Evolutionary conservation across 2,329 filamentous ascomycete genomes (phyloP).

Genomic region (Epicoccum nigrum): DNA sequence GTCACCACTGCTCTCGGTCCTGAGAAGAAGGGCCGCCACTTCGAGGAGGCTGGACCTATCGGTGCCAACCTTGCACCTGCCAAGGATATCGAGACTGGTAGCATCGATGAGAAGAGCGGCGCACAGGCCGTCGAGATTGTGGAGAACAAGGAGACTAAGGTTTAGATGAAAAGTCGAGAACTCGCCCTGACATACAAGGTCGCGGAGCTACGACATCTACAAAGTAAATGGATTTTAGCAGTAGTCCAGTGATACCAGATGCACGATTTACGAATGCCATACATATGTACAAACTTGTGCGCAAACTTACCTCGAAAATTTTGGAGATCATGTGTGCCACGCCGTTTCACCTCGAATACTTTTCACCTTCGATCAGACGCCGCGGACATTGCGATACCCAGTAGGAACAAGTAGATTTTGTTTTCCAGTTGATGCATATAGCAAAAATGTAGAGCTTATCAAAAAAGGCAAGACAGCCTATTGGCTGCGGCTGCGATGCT

Average conservation of each 20-base stretch:
- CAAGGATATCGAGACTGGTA: constrained; percentile 44
- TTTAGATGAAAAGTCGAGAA: constrained; percentile 3
- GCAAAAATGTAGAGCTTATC: no score
- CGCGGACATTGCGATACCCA: no score
- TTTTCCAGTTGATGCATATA: no score
- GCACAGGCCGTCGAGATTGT: constrained; percentile 26
- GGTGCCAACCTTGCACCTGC: constrained; percentile 42
- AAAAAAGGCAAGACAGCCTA: no score
- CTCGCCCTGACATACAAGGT: constrained; percentile 8
- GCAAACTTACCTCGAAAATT: no score
- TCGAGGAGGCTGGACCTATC: constrained; percentile 65
- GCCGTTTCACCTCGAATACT: no score
- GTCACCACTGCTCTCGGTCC: constrained; percentile 73
- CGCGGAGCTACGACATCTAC: constrained; percentile 6
- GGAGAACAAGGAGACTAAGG: constrained; percentile 19
- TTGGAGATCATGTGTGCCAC: no score
- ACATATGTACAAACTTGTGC: not conserved
- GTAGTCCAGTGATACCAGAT: constrained; percentile 4
- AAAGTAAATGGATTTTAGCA: not conserved
- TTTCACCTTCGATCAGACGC: no score
- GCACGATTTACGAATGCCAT: constrained; percentile 6
- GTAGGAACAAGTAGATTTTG: no score
- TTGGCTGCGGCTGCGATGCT: no score
- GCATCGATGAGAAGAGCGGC: constrained; percentile 38
- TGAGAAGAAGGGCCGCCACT: constrained; percentile 73